Conservation (phyloP, 2,329 filamentous ascomycete species). For the Biscogniauxia marginata region DNA sequence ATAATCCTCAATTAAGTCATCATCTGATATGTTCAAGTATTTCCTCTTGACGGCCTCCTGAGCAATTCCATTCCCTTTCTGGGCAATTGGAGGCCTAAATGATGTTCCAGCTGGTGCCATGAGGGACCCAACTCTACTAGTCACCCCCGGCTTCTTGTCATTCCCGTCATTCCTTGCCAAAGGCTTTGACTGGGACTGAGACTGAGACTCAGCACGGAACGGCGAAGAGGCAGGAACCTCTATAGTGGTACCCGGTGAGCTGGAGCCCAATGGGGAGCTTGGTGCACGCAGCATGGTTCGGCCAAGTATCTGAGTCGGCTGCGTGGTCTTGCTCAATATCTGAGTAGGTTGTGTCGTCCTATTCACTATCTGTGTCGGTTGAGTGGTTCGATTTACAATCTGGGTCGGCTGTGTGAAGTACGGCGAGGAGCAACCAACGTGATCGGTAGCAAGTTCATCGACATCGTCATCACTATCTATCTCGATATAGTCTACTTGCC, state of each 20-base stretch:
- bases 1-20: constrained; percentile 33
- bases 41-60: constrained; percentile 34
- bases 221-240: constrained; percentile 93
- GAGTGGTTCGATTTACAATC: constrained; percentile 41
- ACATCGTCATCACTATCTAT: constrained; percentile 40
- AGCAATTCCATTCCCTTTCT: constrained; percentile 30
- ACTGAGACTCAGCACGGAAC: constrained; percentile 46
- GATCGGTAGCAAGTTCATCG: constrained; percentile 44
- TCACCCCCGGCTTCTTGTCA: constrained; percentile 12
- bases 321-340: constrained; percentile 35
- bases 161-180: constrained; percentile 16
- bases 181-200: constrained; percentile 30
- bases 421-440: constrained; percentile 38
- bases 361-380: constrained; percentile 60
- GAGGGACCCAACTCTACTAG: constrained; percentile 51
- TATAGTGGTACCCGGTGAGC: constrained; percentile 50
- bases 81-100: constrained; percentile 53
- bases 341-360: constrained; percentile 41
- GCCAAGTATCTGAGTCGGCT: constrained; percentile 41
- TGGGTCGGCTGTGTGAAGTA: constrained; percentile 49
- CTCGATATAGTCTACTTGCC: constrained; percentile 20
- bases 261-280: constrained; percentile 34
- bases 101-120: constrained; percentile 76
- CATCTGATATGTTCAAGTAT: constrained; percentile 33
- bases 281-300: constrained; percentile 35